Percentiles rank a stretch among this genome's conserved stretches.
Evolutionary conservation across 1,139 yeast species (phyloP).

Genomic region (Taphrina betulina): DNA sequence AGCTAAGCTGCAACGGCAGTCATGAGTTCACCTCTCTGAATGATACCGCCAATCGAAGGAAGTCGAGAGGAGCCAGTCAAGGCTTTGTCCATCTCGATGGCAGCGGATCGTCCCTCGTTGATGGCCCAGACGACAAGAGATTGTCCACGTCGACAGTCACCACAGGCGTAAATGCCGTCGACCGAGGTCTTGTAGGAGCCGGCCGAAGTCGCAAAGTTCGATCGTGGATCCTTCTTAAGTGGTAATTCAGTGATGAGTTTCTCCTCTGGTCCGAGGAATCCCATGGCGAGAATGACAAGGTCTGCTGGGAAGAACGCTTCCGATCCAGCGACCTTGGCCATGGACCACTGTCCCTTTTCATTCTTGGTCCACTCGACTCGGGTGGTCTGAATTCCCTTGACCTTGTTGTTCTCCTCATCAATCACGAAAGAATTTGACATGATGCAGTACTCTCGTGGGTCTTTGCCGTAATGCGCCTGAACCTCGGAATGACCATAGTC

Average conservation of each 20-base stretch:
- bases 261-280: constrained; percentile 94
- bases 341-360: constrained; percentile 96
- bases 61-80: constrained; percentile 76
- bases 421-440: constrained; percentile 93
- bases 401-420: constrained; percentile 83
- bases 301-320: constrained; percentile 96
- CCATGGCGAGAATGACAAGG: constrained; percentile 91
- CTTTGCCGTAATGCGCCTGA: constrained; percentile 89
- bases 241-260: constrained; percentile 56
- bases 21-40: constrained; percentile 1
- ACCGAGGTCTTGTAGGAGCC: constrained; percentile 66
- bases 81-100: constrained; percentile 81
- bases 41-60: constrained; percentile 89
- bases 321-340: constrained; percentile 94
- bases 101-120: constrained; percentile 98
- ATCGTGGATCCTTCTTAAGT: constrained; percentile 75
- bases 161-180: constrained; percentile 83
- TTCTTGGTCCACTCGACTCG: constrained; percentile 98
- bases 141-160: constrained; percentile 99
- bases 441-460: constrained; percentile 95
- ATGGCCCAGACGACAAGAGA: constrained; percentile 99
- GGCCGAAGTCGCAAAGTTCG: constrained; percentile 67
- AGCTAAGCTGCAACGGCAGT: constrained; percentile 11
- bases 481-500: constrained; percentile 98
- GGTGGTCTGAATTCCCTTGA: constrained; percentile 64